Evolutionary conservation across 352 stramenopile genomes (phyloP), one percentile per base, ranked within the genome.

Genomic region (Pythium coloratum): DNA sequence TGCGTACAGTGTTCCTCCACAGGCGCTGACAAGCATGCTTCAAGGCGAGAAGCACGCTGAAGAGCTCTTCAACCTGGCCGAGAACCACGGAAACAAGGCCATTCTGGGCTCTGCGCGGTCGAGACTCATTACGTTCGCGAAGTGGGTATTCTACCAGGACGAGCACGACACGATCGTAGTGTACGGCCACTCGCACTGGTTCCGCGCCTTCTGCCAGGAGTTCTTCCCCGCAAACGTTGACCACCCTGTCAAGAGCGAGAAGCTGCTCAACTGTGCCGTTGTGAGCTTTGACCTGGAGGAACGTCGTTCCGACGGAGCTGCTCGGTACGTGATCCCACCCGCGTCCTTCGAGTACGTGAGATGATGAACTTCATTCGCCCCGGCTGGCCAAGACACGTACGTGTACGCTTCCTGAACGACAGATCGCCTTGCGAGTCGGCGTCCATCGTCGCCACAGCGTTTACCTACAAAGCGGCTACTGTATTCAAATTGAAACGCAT

Each of bases 131-230:
- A 64, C 76, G 46, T 96, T 96, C 69, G 78, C 78, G 16, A 66
- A 79, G 33, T 96, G 89, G 89, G 63, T 66, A 4, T 89, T 91
- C 63, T 62, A 69, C 33, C 81, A 88, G 33, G 68, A 75, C 4
- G 69, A 71, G 5, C 69, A 81, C 44, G 74, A 89, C 36, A 80
- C 92, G 42, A 57, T 95, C 16, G 76, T 96, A 12, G 84, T 93
- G 8, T 93, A 90, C 50, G 89, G 89, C 33, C 89, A 96, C 72
- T 96, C 88, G 66, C 74, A 92, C 44, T 96, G 89, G 86, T 92
- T 95, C 56, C 80, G 82, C 1, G 83, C 84, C 12, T 96, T 96
- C 59, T 95, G 84, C 63, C 81, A 80, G 13, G 86, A 90, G 61
- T 96, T 89, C 55, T 81, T 96, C 30, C 82, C 84, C 10, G n/a